Percentiles rank a stretch among this genome's conserved stretches.
These are phyloP conservation scores for Combretum micranthum DNA, from an alignment of 345 rosid species.

Conservation along the genomic window DNA sequence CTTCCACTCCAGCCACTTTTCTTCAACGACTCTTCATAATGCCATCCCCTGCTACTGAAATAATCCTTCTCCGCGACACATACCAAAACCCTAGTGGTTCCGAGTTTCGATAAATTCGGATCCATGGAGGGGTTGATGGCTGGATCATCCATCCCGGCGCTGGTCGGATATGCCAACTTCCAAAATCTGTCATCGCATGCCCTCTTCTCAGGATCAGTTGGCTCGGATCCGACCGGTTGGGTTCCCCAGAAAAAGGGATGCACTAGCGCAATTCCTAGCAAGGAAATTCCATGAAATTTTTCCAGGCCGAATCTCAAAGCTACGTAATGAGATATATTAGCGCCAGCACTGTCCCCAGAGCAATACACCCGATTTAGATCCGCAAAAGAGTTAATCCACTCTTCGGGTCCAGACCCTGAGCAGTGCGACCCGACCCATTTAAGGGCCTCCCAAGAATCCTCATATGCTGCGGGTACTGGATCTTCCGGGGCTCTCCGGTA, in stretches of 20 bases:
- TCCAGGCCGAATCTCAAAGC: slow-evolving; percentile 17
- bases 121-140: slow-evolving; percentile 25
- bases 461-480: slow-evolving; percentile 23
- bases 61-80: slow-evolving; percentile 31
- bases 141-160: slow-evolving; percentile 31
- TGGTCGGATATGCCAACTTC: slow-evolving; percentile 13
- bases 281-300: slow-evolving; percentile 10
- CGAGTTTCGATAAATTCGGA: slow-evolving; percentile 17
- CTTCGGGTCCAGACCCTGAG: slow-evolving; percentile 23
- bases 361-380: slow-evolving; percentile 26
- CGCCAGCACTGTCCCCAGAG: slow-evolving; percentile 41
- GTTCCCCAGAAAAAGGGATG: slow-evolving; percentile 29
- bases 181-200: slow-evolving; percentile 8
- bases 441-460: slow-evolving; percentile 33
- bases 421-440: slow-evolving; percentile 31
- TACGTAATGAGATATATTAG: slow-evolving; percentile 29
- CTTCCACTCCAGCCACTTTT: slow-evolving; percentile 13
- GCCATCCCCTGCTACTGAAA: slow-evolving; percentile 14
- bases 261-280: slow-evolving; percentile 14
- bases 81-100: slow-evolving; percentile 26
- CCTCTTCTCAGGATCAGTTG: slow-evolving; percentile 4
- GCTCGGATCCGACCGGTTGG: slow-evolving; percentile 12
- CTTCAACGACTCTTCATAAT: slow-evolving; percentile 12
- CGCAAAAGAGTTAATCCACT: slow-evolving; percentile 23
- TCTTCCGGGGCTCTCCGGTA: slow-evolving; percentile 30